Base-by-base conservation (phyloP, 2,329 filamentous ascomycete genomes). In the Curvularia sp. region DNA sequence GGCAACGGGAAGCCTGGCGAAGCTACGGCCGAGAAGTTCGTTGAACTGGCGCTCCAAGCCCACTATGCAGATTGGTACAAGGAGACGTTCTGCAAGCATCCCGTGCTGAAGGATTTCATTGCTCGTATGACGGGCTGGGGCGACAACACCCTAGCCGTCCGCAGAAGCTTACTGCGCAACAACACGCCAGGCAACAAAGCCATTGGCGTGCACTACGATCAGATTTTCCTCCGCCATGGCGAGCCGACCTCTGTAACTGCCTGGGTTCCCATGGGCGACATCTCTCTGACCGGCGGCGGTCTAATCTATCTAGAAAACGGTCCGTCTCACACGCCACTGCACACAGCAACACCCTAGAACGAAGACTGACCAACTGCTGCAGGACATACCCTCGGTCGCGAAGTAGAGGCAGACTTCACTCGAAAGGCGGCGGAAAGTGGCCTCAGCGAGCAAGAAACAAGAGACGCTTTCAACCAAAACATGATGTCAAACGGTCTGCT, bases 141-240 rank as follows among this genome's bases (percentile, higher is more conserved):
- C 6, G 78, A 81, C 0, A 68, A 80, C 41, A 83, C 82, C 0
- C 68, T 84, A 3, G 74, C 66, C 5, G 73, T 85, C 3, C 73
- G 78, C 7, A 74, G 85, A 30, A 84, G 83, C 1, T 68, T 87
- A 10, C 69, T 87, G 51, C 74, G 85, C 36, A 86, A 86, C 61
- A 86, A 86, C 62, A 83, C 82, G 0, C 85, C 85, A 0, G 80
- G 80, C 0, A 85, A 83, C 48, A 83, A 84, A 61, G 83, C 84
- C 0, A 86, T 86, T 59, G 84, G 84, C 0, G 84, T 87, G 3
- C 85, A 87, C 59, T 87, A 87, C 63, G 84, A 87, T 64, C 84
- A 87, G 72, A 85, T 83, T 21, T 87, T 86, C 64, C 69, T 87
- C 47, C 71, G 84, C 1, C 69, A 85, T 65, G 85, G 84, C 1